Evolutionary conservation across 805 yeast genomes (phyloP), one percentile per base, ranked within the genome.

Genomic region (Metschnikowia cubensis): DNA sequence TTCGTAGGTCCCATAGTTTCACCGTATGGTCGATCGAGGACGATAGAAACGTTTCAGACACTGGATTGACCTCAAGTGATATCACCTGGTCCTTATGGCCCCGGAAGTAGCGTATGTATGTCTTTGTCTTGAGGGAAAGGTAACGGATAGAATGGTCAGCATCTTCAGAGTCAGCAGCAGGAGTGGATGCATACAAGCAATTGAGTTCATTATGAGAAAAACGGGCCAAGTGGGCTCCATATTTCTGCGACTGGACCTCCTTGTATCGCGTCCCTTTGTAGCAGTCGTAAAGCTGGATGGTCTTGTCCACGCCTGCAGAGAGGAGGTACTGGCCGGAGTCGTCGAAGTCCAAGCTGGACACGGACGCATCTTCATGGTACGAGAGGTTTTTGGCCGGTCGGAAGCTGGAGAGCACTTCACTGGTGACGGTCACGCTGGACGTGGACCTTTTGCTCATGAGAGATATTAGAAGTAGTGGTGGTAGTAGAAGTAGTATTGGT

Each of bases 191-290:
- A 63, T 87, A 88, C 14, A 92, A 74, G 60, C 94, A 85, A 58
- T 84, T 83, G 50, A 79, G 75, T 41, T 82, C 83, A 39, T 79
- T 76, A 60, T 86, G 95, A 0, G 96, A 83, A 65, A 94, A 94
- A 42, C 82, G 75, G 2, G 96, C 97, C 35, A 88, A 68, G 61
- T 89, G 90, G 50, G 90, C 87, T 0, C 99, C 99, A 59, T 94
- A 94, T 63, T 94, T 94, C 69, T 90, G 91, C 29, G 94, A 84
- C 51, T 81, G 84, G 7, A 88, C 77, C 3, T 89, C 81, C 58
- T 84, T 87, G 40, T 76, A 59, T 54, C 83, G 86, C 48, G 77
- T 74, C 5, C 97, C 97, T 52, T 77, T 76, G 33, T 79, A 69
- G 17, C 79, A 71, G 67, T 92, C 96, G 65, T 89, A 92, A 17